Base-by-base conservation (phyloP, 2,329 filamentous ascomycete genomes). In the Neonectria coccinea region DNA sequence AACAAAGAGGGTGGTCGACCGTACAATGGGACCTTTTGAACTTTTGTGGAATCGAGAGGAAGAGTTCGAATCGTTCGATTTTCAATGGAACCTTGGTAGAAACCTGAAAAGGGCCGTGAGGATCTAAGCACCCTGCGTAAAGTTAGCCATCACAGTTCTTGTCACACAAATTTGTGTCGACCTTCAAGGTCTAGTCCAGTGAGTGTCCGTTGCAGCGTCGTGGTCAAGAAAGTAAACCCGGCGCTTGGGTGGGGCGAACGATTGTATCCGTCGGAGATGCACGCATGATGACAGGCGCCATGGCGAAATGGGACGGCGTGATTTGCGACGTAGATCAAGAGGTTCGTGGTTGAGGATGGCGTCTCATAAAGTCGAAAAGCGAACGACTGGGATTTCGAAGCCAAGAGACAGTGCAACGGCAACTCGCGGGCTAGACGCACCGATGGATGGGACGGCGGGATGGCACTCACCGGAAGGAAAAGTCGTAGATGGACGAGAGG, bases 381-480 rank as follows among this genome's bases (percentile, higher is more conserved):
- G 10, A 4, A 33, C 5, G 4, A 8, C 29, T 29, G 7, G 48
- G 11, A 8, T 22, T 51, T 20, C 33, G 51, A 14, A 18, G 7
- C 9, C 41, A 54, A n/a, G 22, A 20, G 16, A 42, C 12, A 10
- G n/a, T 12, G 18, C 41, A 42, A 42, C 47, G 42, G 57, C n/a
- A 45, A 36, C 29, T 48, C 20, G 56, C 36, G 14, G 47, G 51
- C 48, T 42, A 42, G 33, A 58, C 48, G 29, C 22, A 18, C 18
- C 29, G 8, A 52, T 27, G 27, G 36, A 22, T 25, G 39, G 20
- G 36, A 48, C 8, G 18, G 52, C 12, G 16, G 27, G 45, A 18
- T 12, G 25, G 31, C 3, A 73, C 70, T 73, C 56, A 73, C 70
- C 67, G 63, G 62, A 69, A 70, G 62, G 61, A 63, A 57, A 54